Percentiles rank a stretch among this genome's conserved stretches.
Conservation (phyloP, 2,329 filamentous ascomycete species). For the Xylaria sp. region DNA sequence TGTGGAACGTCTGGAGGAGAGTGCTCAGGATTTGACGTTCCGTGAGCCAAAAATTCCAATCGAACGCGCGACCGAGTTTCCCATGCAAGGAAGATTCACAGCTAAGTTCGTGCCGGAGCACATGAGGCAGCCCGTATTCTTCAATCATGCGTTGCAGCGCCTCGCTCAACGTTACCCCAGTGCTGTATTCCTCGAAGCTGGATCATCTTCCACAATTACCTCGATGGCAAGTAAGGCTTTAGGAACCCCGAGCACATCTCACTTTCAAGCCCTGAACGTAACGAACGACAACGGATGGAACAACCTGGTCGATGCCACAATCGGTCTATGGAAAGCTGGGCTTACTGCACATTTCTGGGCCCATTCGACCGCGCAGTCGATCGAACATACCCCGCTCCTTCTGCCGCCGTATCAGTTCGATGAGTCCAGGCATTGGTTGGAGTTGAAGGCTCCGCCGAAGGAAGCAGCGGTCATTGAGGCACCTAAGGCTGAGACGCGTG, state of each 20-base stretch:
- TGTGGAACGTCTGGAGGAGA: conserved; percentile 40
- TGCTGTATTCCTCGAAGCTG: conserved; percentile 56
- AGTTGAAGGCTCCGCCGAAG: conserved; percentile 42
- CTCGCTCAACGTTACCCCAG: conserved; percentile 47
- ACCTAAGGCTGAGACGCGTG: conserved; percentile 12
- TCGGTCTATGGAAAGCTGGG: conserved; percentile 56
- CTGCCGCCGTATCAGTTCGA: conserved; percentile 59
- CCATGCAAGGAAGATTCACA: conserved; percentile 9
- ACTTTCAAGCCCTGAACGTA: conserved; percentile 41
- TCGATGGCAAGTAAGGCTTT: conserved; percentile 49
- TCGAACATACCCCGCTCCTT: conserved; percentile 39
- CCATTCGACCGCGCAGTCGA: conserved; percentile 47
- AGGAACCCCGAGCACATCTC: background rate
- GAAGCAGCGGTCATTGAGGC: conserved; percentile 9
- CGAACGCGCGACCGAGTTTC: conserved; percentile 43
- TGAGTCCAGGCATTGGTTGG: conserved; percentile 54
- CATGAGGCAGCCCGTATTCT: conserved; percentile 58
- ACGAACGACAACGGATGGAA: conserved; percentile 36
- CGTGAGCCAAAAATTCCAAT: conserved; percentile 49
- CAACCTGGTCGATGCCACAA: conserved; percentile 44
- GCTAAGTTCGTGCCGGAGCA: conserved; percentile 50
- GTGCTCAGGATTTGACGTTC: conserved; percentile 50
- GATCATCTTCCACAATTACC: conserved; percentile 53
- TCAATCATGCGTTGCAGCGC: conserved; percentile 55
- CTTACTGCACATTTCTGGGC: conserved; percentile 53